A percentile compares a stretch with the other conserved stretches of the same genome.
Evolutionary conservation across 1,284 basidiomycete genomes (phyloP).

Genomic region (Moesziomyces sp.): DNA sequence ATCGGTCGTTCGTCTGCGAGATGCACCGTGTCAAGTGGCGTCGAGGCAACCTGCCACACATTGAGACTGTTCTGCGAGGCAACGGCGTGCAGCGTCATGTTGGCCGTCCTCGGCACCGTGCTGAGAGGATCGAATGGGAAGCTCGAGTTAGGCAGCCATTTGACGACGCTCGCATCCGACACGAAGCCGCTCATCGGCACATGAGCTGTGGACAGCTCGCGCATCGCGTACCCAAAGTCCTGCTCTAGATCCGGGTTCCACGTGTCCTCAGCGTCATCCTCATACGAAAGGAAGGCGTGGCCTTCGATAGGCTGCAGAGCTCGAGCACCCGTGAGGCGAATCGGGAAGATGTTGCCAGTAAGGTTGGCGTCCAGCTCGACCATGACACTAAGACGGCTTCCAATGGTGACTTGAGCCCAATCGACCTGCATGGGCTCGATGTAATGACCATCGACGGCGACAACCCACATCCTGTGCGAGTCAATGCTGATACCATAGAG

Average conservation of each 20-base stretch:
- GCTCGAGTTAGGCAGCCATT: constrained; percentile 40
- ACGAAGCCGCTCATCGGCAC: constrained; percentile 40
- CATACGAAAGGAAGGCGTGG: constrained; percentile 46
- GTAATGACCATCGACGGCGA: constrained; percentile 49
- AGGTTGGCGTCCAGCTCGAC: constrained; percentile 36
- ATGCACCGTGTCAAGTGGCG: constrained; percentile 42
- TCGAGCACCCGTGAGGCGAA: constrained; percentile 46
- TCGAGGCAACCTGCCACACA: constrained; percentile 50
- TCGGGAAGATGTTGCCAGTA: constrained; percentile 27
- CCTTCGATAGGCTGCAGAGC: constrained; percentile 51
- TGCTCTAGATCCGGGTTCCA: constrained; percentile 30
- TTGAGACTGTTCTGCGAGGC: constrained; percentile 53
- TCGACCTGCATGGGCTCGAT: constrained; percentile 42
- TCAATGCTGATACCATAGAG: constrained; percentile 33
- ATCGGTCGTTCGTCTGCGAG: constrained; percentile 44
- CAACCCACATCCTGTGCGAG: constrained; percentile 41
- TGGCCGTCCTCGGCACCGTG: constrained; percentile 22
- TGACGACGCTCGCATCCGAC: constrained; percentile 22
- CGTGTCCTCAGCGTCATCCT: constrained; percentile 22
- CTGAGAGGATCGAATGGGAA: constrained; percentile 35
- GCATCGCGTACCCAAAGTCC: constrained; percentile 33
- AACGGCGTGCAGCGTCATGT: constrained; percentile 50
- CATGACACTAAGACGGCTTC: constrained; percentile 47
- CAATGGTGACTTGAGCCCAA: constrained; percentile 49
- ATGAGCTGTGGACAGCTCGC: constrained; percentile 16